phyloP scores from a whole-genome alignment of 257 asterid genomes.

The Verbena officinalis region DNA sequence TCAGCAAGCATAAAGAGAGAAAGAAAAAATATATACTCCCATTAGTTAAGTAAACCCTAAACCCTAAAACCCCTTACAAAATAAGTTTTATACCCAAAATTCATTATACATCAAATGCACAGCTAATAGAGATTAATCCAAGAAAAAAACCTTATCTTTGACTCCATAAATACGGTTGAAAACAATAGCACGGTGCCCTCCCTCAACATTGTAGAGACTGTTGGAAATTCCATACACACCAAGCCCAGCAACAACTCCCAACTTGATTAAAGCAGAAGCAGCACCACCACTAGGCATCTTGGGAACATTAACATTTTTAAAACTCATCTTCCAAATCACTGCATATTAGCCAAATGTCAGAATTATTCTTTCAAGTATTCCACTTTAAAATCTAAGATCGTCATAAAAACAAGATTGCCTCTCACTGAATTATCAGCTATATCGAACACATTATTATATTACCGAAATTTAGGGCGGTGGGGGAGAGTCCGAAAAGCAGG shows the following conservation, averaged over 20 bases:
- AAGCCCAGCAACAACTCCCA: constrained; percentile 68
- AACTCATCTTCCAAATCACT: constrained; percentile 58
- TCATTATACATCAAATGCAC: constrained; percentile 6
- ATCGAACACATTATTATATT: not conserved
- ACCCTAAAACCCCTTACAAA: no score
- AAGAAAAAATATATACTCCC: constrained; percentile 8
- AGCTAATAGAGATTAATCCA: constrained; percentile 15
- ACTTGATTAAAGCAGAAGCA: constrained; percentile 57
- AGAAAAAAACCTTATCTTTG: constrained; percentile 65
- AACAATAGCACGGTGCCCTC: constrained; percentile 92
- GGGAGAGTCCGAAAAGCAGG: no score
- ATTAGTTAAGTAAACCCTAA: no score
- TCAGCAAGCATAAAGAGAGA: constrained; percentile 9
- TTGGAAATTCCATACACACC: constrained; percentile 69
- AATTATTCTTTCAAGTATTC: not conserved
- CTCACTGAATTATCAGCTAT: not conserved
- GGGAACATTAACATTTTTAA: constrained; percentile 71
- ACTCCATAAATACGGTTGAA: constrained; percentile 78
- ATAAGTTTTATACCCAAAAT: no score
- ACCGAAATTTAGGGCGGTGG: no score
- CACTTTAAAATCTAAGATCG: not conserved
- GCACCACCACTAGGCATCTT: constrained; percentile 81
- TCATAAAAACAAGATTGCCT: not conserved
- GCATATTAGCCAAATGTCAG: constrained; percentile 23
- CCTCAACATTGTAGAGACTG: constrained; percentile 93